Base-by-base conservation (phyloP, 2,329 filamentous ascomycete genomes). In the Aspergillus sp. region DNA sequence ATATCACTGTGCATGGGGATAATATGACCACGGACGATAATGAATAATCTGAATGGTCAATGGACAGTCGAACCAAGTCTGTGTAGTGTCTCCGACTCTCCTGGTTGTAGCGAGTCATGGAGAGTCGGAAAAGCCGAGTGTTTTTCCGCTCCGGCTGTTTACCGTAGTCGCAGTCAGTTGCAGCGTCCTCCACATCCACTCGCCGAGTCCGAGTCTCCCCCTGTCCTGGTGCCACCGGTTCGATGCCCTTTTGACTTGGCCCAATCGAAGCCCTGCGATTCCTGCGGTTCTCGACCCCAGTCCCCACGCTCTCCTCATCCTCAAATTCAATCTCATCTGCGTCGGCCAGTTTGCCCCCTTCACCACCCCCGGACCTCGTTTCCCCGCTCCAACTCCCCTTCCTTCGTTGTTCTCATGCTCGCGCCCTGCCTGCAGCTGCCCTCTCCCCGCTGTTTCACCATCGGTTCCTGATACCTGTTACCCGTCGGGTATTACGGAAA, bases 131-230 rank as follows among this genome's bases (percentile, higher is more conserved):
- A 25, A 25, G 23, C 23, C 23, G 23, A 25, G 23, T 43, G 40
- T 53, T 45, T 53, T 53, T 53, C 50, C 50, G 27, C 15, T 27
- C 40, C 50, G 50, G 27, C 27, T 31, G 27, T 31, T 25, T 25
- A 25, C 21, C 21, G 21, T 21, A 21, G 21, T 3, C 21, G 3
- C 21, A 21, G 21, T 21, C 21, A 21, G 21, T 21, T 21, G 3
- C 21, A 21, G 21, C 21, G 3, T 21, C 21, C 21, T 21, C 21
- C 25, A 8, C 25, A 27, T 27, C 25, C 25, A 27, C 25, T 27
- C 25, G 25, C 25, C 9, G 25, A 8, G 27, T 31, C 27, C 5
- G 17, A 21, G 21, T 7, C 23, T 11, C 27, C 27, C 27, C 27
- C 9, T 31, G 27, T 31, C 27, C 27, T 11, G 27, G 27, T 31